These are phyloP conservation scores for Bathelium albidoporum DNA, from an alignment of 495 filamentous ascomycete species.

Conservation along the genomic window DNA sequence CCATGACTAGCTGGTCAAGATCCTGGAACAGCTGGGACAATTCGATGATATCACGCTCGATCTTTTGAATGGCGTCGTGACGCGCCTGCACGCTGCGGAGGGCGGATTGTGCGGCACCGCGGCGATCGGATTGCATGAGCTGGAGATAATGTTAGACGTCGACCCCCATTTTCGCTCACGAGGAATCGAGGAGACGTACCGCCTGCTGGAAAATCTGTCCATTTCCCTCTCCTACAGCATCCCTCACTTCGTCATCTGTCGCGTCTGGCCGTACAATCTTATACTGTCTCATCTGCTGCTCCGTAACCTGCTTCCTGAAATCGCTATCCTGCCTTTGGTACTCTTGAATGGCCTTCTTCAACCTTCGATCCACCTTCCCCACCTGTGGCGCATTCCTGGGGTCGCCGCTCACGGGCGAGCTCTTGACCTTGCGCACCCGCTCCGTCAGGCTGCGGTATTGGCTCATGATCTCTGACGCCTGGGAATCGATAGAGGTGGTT, in stretches of 20 bases:
- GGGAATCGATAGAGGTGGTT: conserved; percentile 47
- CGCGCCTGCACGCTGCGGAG: conserved; percentile 68
- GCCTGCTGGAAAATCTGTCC: conserved; percentile 74
- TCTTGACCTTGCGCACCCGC: conserved; percentile 68
- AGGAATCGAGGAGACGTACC: conserved; percentile 38
- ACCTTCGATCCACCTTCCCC: conserved; percentile 61
- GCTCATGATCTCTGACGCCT: conserved; percentile 64
- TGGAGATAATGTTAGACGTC: conserved; percentile 16
- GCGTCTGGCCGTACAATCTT: conserved; percentile 81
- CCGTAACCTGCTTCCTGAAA: conserved; percentile 66
- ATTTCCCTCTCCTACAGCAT: conserved; percentile 61
- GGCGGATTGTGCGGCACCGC: conserved; percentile 67
- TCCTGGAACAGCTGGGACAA: conserved; percentile 75
- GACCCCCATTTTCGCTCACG: background rate
- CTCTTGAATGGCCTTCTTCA: conserved; percentile 65
- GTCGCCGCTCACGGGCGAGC: conserved; percentile 59
- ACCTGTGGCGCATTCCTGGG: conserved; percentile 66
- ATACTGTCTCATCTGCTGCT: conserved; percentile 79
- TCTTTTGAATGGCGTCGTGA: conserved; percentile 82
- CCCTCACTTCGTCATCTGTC: conserved; percentile 65
- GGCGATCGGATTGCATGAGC: conserved; percentile 57
- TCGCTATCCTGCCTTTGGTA: conserved; percentile 69
- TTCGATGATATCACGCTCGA: conserved; percentile 79
- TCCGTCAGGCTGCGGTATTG: conserved; percentile 64
- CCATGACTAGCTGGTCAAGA: conserved; percentile 66